Conservation (phyloP, 139 green algal species). For the Pseudopediastrum boryanum region DNA sequence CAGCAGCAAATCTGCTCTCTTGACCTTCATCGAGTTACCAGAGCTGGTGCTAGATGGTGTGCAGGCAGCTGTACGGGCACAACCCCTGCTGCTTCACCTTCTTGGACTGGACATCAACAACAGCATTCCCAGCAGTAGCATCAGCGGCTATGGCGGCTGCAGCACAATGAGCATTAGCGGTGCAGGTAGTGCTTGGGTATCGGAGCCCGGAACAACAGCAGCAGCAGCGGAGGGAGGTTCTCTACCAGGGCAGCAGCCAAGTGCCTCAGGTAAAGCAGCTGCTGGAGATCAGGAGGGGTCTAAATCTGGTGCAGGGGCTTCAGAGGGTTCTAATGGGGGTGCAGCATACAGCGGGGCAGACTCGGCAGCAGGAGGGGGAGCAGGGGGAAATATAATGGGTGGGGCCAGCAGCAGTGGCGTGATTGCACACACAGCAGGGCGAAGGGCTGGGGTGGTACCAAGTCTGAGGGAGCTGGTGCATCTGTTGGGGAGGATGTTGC, state of each 20-base stretch:
- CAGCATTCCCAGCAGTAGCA: background rate
- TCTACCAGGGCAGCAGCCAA: no score
- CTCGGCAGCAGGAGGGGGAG: background rate
- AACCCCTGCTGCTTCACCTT: constrained; percentile 52
- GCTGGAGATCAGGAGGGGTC: constrained; percentile 15
- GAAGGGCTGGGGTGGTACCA: no score
- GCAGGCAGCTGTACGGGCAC: background rate
- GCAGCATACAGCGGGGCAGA: constrained; percentile 3
- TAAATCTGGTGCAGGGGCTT: background rate
- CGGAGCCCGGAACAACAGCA: background rate
- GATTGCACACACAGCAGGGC: no score
- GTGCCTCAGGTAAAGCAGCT: background rate
- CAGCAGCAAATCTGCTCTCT: constrained; percentile 21
- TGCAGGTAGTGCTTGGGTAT: no score
- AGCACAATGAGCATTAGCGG: no score
- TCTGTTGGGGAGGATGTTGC: background rate
- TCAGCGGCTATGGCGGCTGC: background rate
- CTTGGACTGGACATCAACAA: constrained; percentile 39
- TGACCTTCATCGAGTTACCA: constrained; percentile 38
- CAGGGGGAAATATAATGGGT: background rate
- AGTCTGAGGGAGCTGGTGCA: constrained; percentile 14
- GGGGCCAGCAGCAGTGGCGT: background rate
- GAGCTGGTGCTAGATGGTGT: constrained; percentile 26
- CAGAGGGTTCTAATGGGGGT: constrained; percentile 11
- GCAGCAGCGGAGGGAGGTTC: background rate